Conservation (phyloP, 2,329 filamentous ascomycete genomes). For the Blastomyces emzantsi region DNA sequence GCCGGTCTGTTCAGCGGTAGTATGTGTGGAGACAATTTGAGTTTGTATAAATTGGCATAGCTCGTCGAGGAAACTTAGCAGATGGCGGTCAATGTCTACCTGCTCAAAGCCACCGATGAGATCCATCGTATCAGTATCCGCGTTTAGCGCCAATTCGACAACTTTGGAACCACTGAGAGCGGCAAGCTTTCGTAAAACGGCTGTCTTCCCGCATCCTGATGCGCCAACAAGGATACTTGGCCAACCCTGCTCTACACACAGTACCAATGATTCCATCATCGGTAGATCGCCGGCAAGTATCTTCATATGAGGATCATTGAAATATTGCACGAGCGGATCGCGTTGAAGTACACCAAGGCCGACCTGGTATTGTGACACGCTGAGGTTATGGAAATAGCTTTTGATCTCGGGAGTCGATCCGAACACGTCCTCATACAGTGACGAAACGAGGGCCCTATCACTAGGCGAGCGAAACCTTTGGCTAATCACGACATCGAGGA, state of each 20-base stretch:
- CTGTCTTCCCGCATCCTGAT: conserved; percentile 79
- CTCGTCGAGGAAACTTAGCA: conserved; percentile 52
- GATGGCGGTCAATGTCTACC: conserved; percentile 67
- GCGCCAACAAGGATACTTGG: conserved; percentile 82
- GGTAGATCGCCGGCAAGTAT: conserved; percentile 44
- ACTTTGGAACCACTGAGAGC: conserved; percentile 65
- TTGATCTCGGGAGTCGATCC: conserved; percentile 38
- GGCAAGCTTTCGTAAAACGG: conserved; percentile 70
- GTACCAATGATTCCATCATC: conserved; percentile 75
- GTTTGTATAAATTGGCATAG: conserved; percentile 46
- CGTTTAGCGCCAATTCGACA: conserved; percentile 79
- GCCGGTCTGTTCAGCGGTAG: conserved; percentile 19
- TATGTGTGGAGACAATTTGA: conserved; percentile 26
- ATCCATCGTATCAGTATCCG: conserved; percentile 95
- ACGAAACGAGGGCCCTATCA: conserved; percentile 58
- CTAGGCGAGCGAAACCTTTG: conserved; percentile 70
- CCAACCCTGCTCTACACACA: conserved; percentile 77
- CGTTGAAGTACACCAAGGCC: conserved; percentile 64
- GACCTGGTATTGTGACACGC: conserved; percentile 59
- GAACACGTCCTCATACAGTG: conserved; percentile 60
- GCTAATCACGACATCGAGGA: conserved; percentile 71
- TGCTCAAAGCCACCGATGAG: conserved; percentile 96
- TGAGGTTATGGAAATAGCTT: conserved; percentile 65
- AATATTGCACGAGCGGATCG: conserved; percentile 38
- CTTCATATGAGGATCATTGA: conserved; percentile 26